A percentile compares a stretch with the other conserved stretches of the same genome.
phyloP scores from a whole-genome alignment of 1,139 yeast genomes.

The Casaregolazyma suthepensis region DNA sequence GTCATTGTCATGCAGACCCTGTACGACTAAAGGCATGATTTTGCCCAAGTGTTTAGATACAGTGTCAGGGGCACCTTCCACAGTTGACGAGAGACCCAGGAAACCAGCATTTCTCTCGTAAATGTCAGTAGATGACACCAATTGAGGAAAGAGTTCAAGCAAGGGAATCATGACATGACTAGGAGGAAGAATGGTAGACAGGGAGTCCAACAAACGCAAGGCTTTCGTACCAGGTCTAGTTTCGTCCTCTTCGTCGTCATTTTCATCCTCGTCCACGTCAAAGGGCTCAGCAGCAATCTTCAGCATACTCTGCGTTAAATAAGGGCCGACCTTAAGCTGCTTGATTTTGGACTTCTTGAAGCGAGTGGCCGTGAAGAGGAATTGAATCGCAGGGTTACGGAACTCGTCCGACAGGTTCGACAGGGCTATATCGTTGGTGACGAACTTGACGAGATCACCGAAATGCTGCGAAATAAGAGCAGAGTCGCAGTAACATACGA shows the following conservation, averaged over 20 bases:
- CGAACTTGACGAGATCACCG: slow-evolving; percentile 60
- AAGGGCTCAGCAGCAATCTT: slow-evolving; percentile 76
- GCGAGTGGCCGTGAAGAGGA: slow-evolving; percentile 77
- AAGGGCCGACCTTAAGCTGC: slow-evolving; percentile 71
- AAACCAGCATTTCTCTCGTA: slow-evolving; percentile 87
- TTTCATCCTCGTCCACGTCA: slow-evolving; percentile 54
- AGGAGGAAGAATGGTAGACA: slow-evolving; percentile 84
- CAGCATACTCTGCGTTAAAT: slow-evolving; percentile 66
- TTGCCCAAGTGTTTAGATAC: slow-evolving; percentile 69
- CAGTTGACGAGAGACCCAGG: slow-evolving; percentile 73
- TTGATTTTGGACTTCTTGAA: slow-evolving; percentile 49
- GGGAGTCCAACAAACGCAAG: slow-evolving; percentile 68
- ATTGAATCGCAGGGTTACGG: slow-evolving; percentile 79
- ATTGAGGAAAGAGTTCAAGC: slow-evolving; percentile 57
- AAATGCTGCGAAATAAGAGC: slow-evolving; percentile 75
- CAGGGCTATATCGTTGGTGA: slow-evolving; percentile 67
- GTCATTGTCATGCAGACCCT: slow-evolving; percentile 76
- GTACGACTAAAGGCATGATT: slow-evolving; percentile 63
- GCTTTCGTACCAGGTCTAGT: slow-evolving; percentile 74
- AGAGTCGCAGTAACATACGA: slow-evolving; percentile 62
- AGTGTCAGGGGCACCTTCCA: slow-evolving; percentile 92
- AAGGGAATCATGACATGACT: slow-evolving; percentile 82
- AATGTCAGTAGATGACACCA: slow-evolving; percentile 59
- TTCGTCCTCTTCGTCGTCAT: slow-evolving; percentile 90
- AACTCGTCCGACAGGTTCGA: slow-evolving; percentile 68